phyloP scores from a whole-genome alignment of 352 stramenopile genomes.

The Phytophthora kernoviae region DNA sequence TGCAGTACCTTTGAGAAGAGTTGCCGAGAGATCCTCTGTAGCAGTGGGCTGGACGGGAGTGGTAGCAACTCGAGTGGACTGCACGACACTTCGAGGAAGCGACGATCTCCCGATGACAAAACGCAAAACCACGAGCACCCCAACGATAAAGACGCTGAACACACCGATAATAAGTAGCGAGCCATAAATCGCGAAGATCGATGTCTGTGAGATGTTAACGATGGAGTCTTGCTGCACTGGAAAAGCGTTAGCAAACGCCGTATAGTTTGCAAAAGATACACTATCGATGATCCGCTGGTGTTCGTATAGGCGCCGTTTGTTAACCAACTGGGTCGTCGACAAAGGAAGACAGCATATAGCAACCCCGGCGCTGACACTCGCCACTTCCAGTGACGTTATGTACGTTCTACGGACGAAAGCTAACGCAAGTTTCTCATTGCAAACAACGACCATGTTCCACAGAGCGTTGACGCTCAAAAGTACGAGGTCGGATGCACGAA shows the following conservation, averaged over 20 bases:
- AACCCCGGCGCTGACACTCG: constrained; percentile 17
- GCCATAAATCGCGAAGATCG: constrained; percentile 24
- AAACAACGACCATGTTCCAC: constrained; percentile 39
- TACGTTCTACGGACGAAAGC: constrained; percentile 35
- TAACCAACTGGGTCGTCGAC: constrained; percentile 7
- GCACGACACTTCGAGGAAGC: constrained; percentile 15
- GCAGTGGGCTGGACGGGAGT: constrained; percentile 11
- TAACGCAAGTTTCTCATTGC: constrained; percentile 35
- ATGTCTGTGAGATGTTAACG: constrained; percentile 13
- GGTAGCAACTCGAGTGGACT: constrained; percentile 17
- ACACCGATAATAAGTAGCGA: constrained; percentile 17
- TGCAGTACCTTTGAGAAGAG: constrained; percentile 10
- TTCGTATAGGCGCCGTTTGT: constrained; percentile 12
- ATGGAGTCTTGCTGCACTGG: constrained; percentile 14
- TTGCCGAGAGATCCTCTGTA: not conserved
- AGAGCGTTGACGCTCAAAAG: constrained; percentile 39
- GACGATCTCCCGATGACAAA: constrained; percentile 12
- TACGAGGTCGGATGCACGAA: constrained; percentile 43
- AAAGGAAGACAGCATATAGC: constrained; percentile 6
- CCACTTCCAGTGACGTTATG: constrained; percentile 39
- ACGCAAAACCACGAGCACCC: constrained; percentile 21
- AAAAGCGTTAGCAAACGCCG: constrained; percentile 36
- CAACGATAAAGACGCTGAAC: constrained; percentile 25
- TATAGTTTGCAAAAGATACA: constrained; percentile 22
- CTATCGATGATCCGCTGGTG: constrained; percentile 26